phyloP scores from a whole-genome alignment of 78 protist genomes.

The Andalucia godoyi region DNA sequence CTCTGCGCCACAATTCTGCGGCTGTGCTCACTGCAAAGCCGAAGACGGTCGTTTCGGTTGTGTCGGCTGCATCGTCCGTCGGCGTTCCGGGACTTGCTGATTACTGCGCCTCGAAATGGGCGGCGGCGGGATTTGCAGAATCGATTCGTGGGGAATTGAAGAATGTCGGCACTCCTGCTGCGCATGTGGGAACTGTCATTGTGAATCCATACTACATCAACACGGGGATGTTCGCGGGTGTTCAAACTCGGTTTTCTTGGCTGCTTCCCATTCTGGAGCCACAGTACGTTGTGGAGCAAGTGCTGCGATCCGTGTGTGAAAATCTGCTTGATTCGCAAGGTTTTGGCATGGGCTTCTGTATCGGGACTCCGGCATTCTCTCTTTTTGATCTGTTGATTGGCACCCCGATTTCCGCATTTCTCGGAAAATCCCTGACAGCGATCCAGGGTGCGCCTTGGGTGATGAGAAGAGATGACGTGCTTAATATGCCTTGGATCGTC shows the following conservation, averaged over 20 bases:
- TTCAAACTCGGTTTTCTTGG: neutral
- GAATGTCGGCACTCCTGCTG: neutral
- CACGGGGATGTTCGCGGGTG: constrained; percentile 35
- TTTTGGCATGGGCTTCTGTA: too few species aligned
- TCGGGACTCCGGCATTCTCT: too few species aligned
- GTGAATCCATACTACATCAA: constrained; percentile 27
- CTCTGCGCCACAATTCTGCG: too few species aligned
- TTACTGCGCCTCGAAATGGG: constrained; percentile 31
- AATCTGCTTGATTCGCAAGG: too few species aligned
- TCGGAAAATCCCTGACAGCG: too few species aligned
- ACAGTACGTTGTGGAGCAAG: constrained; percentile 19
- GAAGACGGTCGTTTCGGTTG: too few species aligned
- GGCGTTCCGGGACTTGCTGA: constrained; percentile 25
- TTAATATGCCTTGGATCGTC: neutral
- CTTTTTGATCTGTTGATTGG: too few species aligned
- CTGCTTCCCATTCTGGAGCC: constrained; percentile 21
- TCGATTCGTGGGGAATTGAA: constrained; percentile 9
- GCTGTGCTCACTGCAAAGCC: too few species aligned
- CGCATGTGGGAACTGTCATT: neutral
- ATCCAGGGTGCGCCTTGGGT: too few species aligned
- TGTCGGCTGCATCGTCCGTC: constrained; percentile 5
- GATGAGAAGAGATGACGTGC: neutral
- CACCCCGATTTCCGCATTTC: too few species aligned
- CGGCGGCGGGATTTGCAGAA: constrained; percentile 16
- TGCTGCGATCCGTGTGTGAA: too few species aligned